Evolutionary conservation across 345 rosid species (phyloP).

Genomic region (Toxicodendron radicans): DNA sequence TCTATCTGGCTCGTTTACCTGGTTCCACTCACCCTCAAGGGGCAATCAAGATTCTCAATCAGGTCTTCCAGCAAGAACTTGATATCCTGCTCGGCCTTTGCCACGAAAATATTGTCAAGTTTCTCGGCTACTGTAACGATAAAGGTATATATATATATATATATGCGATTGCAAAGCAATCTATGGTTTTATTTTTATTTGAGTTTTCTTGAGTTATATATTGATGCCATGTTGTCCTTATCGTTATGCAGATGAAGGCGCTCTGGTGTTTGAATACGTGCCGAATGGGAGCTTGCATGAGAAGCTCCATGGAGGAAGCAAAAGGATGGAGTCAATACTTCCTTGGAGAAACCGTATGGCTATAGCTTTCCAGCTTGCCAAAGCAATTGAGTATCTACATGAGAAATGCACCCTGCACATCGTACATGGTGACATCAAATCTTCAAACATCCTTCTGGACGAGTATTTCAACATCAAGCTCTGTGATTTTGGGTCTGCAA

Average conservation of each 20-base stretch:
- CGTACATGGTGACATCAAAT: constrained; percentile 81
- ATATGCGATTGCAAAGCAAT: background rate
- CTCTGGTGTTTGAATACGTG: constrained; percentile 68
- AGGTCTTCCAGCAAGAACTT: constrained; percentile 67
- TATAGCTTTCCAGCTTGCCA: constrained; percentile 67
- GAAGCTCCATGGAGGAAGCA: constrained; percentile 45
- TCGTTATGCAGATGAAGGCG: constrained; percentile 54
- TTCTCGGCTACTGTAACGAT: constrained; percentile 72
- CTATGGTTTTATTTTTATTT: too few species aligned
- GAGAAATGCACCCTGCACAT: constrained; percentile 69
- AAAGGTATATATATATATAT: constrained; percentile 37
- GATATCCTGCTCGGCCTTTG: constrained; percentile 65
- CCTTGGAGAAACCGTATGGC: constrained; percentile 62
- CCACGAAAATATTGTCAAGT: constrained; percentile 71
- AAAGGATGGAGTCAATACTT: constrained; percentile 28
- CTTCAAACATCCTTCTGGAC: constrained; percentile 78
- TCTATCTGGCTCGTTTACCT: constrained; percentile 57
- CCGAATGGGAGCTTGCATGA: constrained; percentile 78
- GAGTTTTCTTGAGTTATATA: background rate
- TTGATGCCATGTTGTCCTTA: background rate
- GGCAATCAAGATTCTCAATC: constrained; percentile 72
- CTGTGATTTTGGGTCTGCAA: constrained; percentile 86
- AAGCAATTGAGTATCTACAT: constrained; percentile 78
- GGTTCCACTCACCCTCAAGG: constrained; percentile 31
- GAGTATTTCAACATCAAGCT: constrained; percentile 67